Base-by-base conservation (phyloP, 75 land plant species). In the Cryptomeria japonica region DNA sequence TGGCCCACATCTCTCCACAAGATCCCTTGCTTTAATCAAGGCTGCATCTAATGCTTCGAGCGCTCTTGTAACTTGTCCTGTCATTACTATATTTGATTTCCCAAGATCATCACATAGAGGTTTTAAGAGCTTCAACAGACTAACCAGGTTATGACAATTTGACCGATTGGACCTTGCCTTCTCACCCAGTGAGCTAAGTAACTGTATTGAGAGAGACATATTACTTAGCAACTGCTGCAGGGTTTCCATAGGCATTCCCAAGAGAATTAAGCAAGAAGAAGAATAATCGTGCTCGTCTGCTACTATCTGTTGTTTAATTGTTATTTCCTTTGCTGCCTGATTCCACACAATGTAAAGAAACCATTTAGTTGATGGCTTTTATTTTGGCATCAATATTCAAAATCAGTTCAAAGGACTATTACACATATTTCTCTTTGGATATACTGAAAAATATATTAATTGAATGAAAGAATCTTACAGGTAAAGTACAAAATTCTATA, bases 1-100 rank as follows among this genome's bases (percentile, higher is more conserved):
- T 53, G 76, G 28, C 25, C 90, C 89, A 82, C 90, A 89, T 39
- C 61, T 82, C 86, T 90, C 90, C 78, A 88, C 80, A 19, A 90
- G 90, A 61, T 83, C 90, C 41, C 22, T 79, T 37, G 90, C 89
- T 70, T 88, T 90, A 49, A 8, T n/a, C 53, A 88, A 49, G 53
- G 90, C 90, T 41, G 75, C 14, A 84, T 90, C 90, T 56, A 88
- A 61, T 9, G 86, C 31, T 46, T 83, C 84, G 7, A 90, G 87
- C 47, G 75, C 53, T 49, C 86, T 72, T 46, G 87, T 22, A 37
- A 61, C 75, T 44, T 84, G 83, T 25, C 58, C 80, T 19, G 89
- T 58, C 72, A 88, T 46, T 22, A 78, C 38, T 61, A 84, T 83
- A 85, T 53, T 84, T 28, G 85, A 88, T 38, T 83, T 89, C 58